These are phyloP conservation scores for Neofusicoccum ribis DNA, from an alignment of 2,329 filamentous ascomycete species.

Conservation along the genomic window DNA sequence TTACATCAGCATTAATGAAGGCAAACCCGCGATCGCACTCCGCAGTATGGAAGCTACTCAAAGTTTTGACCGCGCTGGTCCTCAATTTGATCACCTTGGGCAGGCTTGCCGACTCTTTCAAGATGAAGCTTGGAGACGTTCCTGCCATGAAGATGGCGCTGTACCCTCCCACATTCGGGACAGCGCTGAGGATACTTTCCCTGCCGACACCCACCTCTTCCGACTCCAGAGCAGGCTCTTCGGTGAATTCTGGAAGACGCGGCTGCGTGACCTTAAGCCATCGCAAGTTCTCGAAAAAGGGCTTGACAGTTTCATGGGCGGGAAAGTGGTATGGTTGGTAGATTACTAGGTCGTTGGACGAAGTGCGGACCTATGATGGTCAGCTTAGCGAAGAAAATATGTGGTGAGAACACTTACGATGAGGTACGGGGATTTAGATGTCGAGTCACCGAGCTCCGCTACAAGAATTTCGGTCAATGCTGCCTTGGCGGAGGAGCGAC, in stretches of 20 bases:
- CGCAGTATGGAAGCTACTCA: slow-evolving; percentile 75
- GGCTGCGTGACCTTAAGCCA: slow-evolving; percentile 77
- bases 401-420: slow-evolving; percentile 59
- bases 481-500: slow-evolving; percentile 72
- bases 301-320: slow-evolving; percentile 36
- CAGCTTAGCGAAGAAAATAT: not conserved
- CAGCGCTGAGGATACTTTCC: slow-evolving; percentile 55
- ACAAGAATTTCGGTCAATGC: slow-evolving; percentile 76
- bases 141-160: slow-evolving; percentile 82
- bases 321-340: slow-evolving; percentile 71
- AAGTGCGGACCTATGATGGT: slow-evolving; percentile 65
- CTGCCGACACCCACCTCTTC: slow-evolving; percentile 50
- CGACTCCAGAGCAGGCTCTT: slow-evolving; percentile 50
- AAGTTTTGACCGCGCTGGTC: slow-evolving; percentile 65
- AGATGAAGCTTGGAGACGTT: slow-evolving; percentile 73
- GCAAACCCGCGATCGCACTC: slow-evolving; percentile 81
- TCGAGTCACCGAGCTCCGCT: slow-evolving; percentile 78
- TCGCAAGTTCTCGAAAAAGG: slow-evolving; percentile 61
- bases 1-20: slow-evolving; percentile 66
- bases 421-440: slow-evolving; percentile 71
- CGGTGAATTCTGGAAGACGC: slow-evolving; percentile 60
- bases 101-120: slow-evolving; percentile 76
- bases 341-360: slow-evolving; percentile 78
- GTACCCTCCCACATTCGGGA: slow-evolving; percentile 72
- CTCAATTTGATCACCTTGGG: slow-evolving; percentile 75